Percentiles rank a stretch among this genome's conserved stretches.
These are phyloP conservation scores for Zygosaccharomyces siamensis DNA, from an alignment of 805 yeast genomes.

Conservation along the genomic window DNA sequence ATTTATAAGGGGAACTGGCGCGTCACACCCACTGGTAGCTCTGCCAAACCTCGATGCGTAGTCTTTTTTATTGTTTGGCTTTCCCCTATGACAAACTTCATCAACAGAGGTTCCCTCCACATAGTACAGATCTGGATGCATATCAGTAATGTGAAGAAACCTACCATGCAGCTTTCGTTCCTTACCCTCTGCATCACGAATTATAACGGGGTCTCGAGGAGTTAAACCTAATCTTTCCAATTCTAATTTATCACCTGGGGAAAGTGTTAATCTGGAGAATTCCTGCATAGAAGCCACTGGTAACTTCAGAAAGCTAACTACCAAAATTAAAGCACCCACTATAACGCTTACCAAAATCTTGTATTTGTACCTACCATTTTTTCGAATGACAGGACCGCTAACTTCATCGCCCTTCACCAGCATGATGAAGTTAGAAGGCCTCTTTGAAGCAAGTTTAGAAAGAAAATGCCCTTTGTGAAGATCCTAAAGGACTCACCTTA, in stretches of 20 bases:
- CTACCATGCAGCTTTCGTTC: constrained; percentile 53
- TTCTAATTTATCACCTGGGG: constrained; percentile 26
- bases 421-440: neutral
- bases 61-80: constrained; percentile 34
- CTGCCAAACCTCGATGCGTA: constrained; percentile 66
- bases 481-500: neutral
- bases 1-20: constrained; percentile 58
- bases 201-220: constrained; percentile 38
- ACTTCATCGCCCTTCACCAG: constrained; percentile 3
- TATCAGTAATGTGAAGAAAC: constrained; percentile 79
- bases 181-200: constrained; percentile 15
- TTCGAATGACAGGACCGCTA: neutral
- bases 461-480: neutral
- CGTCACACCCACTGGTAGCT: constrained; percentile 72
- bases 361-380: neutral
- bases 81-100: constrained; percentile 50
- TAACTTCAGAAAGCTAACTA: neutral
- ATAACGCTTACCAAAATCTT: neutral
- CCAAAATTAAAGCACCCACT: neutral
- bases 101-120: constrained; percentile 46
- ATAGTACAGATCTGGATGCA: constrained; percentile 77
- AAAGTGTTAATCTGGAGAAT: neutral
- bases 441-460: neutral
- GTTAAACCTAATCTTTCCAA: constrained; percentile 38
- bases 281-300: neutral